These are phyloP conservation scores for Suillus sp. DNA, from an alignment of 768 basidiomycete species.

Conservation along the genomic window DNA sequence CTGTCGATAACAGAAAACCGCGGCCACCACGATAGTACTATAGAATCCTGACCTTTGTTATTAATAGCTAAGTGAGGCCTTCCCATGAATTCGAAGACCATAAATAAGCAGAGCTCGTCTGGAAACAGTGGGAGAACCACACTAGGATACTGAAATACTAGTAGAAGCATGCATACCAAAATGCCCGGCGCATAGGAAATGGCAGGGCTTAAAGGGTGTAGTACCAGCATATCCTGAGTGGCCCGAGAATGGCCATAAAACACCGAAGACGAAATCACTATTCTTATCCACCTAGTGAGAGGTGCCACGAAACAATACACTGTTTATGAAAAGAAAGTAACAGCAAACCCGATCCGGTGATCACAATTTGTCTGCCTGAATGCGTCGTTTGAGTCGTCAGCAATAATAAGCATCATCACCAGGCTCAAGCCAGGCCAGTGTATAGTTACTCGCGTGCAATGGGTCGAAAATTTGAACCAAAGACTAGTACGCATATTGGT, in stretches of 20 bases:
- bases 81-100: constrained; percentile 21
- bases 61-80: constrained; percentile 15
- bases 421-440: not conserved
- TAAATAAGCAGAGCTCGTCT: no score
- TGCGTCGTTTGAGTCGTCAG: not conserved
- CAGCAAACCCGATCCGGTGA: not conserved
- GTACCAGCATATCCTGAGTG: not conserved
- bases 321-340: not conserved
- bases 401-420: not conserved
- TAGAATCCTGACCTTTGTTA: constrained; percentile 15
- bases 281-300: not conserved
- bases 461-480: not conserved
- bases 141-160: constrained; percentile 17
- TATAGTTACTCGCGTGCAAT: not conserved
- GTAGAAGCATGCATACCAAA: not conserved
- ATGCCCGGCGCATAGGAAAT: not conserved
- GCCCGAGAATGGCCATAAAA: not conserved
- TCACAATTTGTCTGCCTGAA: not conserved
- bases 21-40: not conserved
- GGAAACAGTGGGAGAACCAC: constrained; percentile 19
- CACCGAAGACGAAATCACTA: not conserved
- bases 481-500: not conserved
- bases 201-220: not conserved
- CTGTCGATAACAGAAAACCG: not conserved
- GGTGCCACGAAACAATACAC: not conserved